A percentile compares a stretch with the other conserved stretches of the same genome.
These are phyloP conservation scores for Penicillium sp. DNA, from an alignment of 2,329 filamentous ascomycete genomes.

Conservation along the genomic window DNA sequence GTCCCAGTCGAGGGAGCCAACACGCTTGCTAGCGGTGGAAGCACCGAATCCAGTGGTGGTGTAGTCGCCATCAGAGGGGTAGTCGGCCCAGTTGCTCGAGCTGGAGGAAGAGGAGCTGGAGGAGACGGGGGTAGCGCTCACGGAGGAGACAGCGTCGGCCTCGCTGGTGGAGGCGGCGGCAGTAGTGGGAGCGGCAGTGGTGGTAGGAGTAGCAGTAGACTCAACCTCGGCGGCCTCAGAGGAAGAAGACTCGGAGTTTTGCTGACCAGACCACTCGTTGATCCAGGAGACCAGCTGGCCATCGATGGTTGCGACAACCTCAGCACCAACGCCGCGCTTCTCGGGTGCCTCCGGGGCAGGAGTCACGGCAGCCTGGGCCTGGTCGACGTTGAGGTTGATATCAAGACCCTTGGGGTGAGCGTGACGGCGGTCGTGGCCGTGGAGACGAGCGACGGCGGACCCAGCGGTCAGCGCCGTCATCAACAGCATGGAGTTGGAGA, in stretches of 20 bases:
- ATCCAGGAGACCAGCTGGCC: slow-evolving; percentile 37
- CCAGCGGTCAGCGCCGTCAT: slow-evolving; percentile 40
- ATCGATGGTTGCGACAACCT: slow-evolving; percentile 36
- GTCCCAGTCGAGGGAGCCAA: slow-evolving; percentile 21
- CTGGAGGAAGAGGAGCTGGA: slow-evolving; percentile 13
- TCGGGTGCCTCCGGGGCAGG: slow-evolving; percentile 10
- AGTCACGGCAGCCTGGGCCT: slow-evolving; percentile 2
- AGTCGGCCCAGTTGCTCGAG: slow-evolving; percentile 26
- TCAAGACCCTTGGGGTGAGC: slow-evolving; percentile 22
- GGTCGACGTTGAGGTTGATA: slow-evolving; percentile 10
- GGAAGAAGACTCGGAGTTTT: slow-evolving; percentile 13
- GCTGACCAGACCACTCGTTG: slow-evolving; percentile 36
- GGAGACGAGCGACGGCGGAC: slow-evolving; percentile 37
- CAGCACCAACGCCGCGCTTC: slow-evolving; percentile 36
- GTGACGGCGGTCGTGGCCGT: slow-evolving; percentile 43
- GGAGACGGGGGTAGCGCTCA: slow-evolving; percentile 4
- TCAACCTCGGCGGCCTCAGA: not conserved
- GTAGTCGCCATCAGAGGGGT: slow-evolving; percentile 24
- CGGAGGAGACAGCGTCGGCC: not conserved
- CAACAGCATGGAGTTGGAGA: slow-evolving; percentile 41
- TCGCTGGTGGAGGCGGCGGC: slow-evolving; percentile 18
- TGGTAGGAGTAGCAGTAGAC: slow-evolving; percentile 14
- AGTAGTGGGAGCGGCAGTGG: slow-evolving; percentile 16
- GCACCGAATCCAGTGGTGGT: slow-evolving; percentile 35
- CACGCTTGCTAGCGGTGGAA: slow-evolving; percentile 19